Base-by-base conservation (phyloP, 225 moss, liverwort and hornwort species). In the Neckera pumila region DNA sequence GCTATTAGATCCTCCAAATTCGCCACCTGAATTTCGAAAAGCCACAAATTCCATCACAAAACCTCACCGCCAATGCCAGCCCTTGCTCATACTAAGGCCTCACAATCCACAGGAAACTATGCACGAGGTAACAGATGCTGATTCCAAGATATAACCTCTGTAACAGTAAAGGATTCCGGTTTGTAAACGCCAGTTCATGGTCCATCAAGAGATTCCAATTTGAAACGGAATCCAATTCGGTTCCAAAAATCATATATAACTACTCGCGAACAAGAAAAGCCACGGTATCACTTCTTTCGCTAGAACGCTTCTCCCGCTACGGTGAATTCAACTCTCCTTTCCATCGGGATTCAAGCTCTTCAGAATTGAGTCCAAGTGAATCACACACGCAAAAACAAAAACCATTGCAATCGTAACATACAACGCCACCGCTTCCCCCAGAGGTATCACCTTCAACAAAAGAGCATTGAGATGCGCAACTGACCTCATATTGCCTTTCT, bases 1-100 rank as follows among this genome's bases (percentile, higher is more conserved):
- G 98, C 97, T 67, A 93, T 15, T 13, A 98, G 94, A 67, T 98
- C 98, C 42, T 97, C 98, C 90, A 98, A 74, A 76, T 94, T 90
- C 74, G 91, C 96, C 80, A 95, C 97, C 98, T 98, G 89, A 73
- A 81, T 80, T 40, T n/a, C 54, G 31, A 25, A 31, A 40, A 54
- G 28, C 16, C 75, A 53, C 79, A 86, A 42, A 65, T 73, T 62
- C 53, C 51, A 69, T 58, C 82, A 56, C 86, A 86, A 71, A 67
- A 20, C 34, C 63, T 28, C 54, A 77, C 62, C 69, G 51, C 49
- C 73, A 80, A 64, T 80, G 90, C 78, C 73, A 31, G 17, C 54
- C n/a, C 40, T 70, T 42, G 33, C 59, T 62, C 45, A 61, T 14
- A 12, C 13, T 17, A 19, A n/a, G 28, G 62, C 28, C 51, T 51